These are phyloP conservation scores for Diaporthe humulicola DNA, from an alignment of 2,329 filamentous ascomycete species.

Conservation along the genomic window DNA sequence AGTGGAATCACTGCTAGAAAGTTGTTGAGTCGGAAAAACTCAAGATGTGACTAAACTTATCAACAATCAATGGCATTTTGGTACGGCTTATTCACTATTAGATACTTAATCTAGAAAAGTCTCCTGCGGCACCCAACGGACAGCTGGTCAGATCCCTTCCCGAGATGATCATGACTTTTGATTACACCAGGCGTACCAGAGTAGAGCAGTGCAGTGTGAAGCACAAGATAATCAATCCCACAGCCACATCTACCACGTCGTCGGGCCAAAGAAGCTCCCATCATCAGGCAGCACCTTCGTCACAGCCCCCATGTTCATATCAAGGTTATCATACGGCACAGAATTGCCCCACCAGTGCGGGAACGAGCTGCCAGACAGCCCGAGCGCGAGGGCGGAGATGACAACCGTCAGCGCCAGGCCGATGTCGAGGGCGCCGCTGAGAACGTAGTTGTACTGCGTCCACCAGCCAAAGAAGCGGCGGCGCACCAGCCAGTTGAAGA, in stretches of 20 bases:
- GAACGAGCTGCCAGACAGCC: constrained; percentile 12
- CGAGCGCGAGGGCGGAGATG: constrained; percentile 51
- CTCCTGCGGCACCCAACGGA: no score
- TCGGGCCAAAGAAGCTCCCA: constrained; percentile 26
- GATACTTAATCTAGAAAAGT: no score
- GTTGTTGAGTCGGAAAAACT: no score
- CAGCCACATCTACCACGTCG: constrained; percentile 2
- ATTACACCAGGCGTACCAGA: no score
- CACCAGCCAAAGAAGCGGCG: constrained; percentile 64
- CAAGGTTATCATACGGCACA: constrained; percentile 7
- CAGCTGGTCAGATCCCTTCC: no score
- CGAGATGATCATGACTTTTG: no score
- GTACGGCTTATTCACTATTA: no score
- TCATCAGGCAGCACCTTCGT: constrained; percentile 26
- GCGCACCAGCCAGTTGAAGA: constrained; percentile 65
- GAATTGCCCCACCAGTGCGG: constrained; percentile 27
- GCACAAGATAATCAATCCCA: no score
- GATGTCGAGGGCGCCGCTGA: constrained; percentile 64
- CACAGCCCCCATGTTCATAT: background rate
- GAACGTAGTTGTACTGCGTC: constrained; percentile 68
- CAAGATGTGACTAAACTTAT: no score
- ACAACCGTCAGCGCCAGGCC: constrained; percentile 67
- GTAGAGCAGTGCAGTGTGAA: no score
- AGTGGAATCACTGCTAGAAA: no score
- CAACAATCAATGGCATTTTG: no score